These are phyloP conservation scores for Sporisorium graminicola DNA, from an alignment of 1,284 basidiomycete genomes.

Conservation along the genomic window DNA sequence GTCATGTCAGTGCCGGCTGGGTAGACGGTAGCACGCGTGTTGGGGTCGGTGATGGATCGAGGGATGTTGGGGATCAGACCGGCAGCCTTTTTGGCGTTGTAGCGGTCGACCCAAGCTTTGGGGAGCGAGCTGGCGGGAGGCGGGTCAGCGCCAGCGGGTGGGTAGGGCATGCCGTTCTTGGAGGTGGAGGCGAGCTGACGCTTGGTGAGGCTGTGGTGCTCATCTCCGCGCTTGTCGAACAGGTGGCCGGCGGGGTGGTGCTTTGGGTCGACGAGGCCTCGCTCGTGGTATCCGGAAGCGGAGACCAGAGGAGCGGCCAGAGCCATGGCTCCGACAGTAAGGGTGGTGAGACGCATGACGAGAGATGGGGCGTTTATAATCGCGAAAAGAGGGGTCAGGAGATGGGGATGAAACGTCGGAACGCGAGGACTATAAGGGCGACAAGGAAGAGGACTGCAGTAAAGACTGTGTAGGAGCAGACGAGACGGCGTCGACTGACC, in stretches of 20 bases:
- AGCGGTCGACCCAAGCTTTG: constrained; percentile 77
- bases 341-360: constrained; percentile 44
- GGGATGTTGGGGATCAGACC: constrained; percentile 82
- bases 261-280: constrained; percentile 40
- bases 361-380: constrained; percentile 4
- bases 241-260: constrained; percentile 51
- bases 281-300: constrained; percentile 27
- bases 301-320: constrained; percentile 43
- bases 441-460: constrained; percentile 12
- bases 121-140: constrained; percentile 53
- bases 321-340: constrained; percentile 45
- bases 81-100: constrained; percentile 75
- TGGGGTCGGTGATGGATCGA: constrained; percentile 69
- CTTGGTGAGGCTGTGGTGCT: constrained; percentile 41
- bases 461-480: constrained; percentile 42
- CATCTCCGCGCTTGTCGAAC: constrained; percentile 42
- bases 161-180: constrained; percentile 60
- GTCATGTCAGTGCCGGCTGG: constrained; percentile 52
- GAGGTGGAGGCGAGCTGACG: constrained; percentile 47
- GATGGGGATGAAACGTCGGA: not conserved
- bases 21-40: constrained; percentile 51
- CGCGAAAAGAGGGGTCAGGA: not conserved
- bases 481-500: constrained; percentile 14
- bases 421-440: constrained; percentile 12
- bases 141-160: constrained; percentile 48